Evolutionary conservation across 2,329 filamentous ascomycete species (phyloP), one percentile per base, ranked within the genome.

Genomic region (Didymella arachidicola): DNA sequence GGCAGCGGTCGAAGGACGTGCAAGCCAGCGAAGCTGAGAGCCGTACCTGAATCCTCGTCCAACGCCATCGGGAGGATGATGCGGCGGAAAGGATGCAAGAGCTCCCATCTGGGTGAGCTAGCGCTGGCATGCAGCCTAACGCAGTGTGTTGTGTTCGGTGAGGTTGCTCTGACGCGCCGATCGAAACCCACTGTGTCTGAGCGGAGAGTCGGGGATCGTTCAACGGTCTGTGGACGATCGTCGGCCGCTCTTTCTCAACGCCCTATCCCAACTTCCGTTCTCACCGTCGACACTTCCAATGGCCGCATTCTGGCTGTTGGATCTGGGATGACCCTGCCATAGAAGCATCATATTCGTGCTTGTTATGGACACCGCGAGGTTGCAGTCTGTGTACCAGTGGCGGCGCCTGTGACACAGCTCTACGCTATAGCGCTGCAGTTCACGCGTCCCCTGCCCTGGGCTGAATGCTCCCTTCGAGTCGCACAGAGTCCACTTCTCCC

Each of bases 361-460:
- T 59, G 59, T 57, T 68, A 66, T 58, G 58, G 57, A 62, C 61
- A 66, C 67, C 69, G 69, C 70, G 70, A 61, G 63, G 72, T 75
- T 69, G 68, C 68, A 74, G 68, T 70, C 64, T 72, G 69, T 74
- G 69, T 67, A 51, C 61, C 69, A 61, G 54, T 69, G 71, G 69
- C 68, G 52, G 62, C 55, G 30, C 57, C 69, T 65, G 72, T 73
- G 69, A 70, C 65, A 75, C 69, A 44, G 29, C 30, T 66, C 59
- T 59, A 56, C 62, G 62, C 59, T 61, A 67, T 66, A 65, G 64
- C 66, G 60, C 61, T 61, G 52, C 57, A 62, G 56, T 67, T 69
- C 64, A 67, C 66, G 63, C 63, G 62, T 66, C 53, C 32, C n/a
- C 27, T 64, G 66, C 62, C 69, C 67, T 64, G 54, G 61, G 56